These are phyloP conservation scores for Euphorbia celastroides DNA, from an alignment of 441 rosid genomes.

Conservation along the genomic window DNA sequence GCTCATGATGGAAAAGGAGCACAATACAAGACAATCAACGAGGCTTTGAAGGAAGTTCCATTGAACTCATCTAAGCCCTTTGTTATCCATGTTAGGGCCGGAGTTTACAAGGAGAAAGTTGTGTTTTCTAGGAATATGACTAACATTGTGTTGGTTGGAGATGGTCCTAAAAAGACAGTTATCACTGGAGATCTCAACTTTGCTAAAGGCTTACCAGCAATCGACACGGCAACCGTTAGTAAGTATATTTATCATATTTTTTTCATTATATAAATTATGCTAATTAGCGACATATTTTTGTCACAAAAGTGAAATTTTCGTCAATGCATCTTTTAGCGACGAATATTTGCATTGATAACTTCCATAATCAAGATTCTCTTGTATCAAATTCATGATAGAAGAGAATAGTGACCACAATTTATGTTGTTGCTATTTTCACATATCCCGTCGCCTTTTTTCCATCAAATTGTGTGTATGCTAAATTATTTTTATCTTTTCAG, in stretches of 20 bases:
- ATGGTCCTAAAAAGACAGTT: constrained; percentile 57
- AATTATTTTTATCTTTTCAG: constrained; percentile 29
- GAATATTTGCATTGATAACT: too few species aligned
- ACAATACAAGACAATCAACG: constrained; percentile 48
- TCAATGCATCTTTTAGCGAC: too few species aligned
- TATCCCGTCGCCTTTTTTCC: too few species aligned
- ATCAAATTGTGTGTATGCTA: too few species aligned
- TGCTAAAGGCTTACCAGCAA: constrained; percentile 40
- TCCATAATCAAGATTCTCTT: too few species aligned
- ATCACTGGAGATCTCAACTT: constrained; percentile 52
- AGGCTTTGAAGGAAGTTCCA: constrained; percentile 47
- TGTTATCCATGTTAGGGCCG: constrained; percentile 61
- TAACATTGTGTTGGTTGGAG: constrained; percentile 58
- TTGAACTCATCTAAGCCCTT: constrained; percentile 27
- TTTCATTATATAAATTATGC: too few species aligned
- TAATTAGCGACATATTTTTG: too few species aligned
- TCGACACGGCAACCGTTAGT: constrained; percentile 58
- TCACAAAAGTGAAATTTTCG: too few species aligned
- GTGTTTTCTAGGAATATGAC: constrained; percentile 28
- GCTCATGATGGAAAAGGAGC: constrained; percentile 77
- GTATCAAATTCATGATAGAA: too few species aligned
- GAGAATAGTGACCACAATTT: too few species aligned
- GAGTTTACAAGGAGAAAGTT: constrained; percentile 59
- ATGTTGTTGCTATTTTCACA: too few species aligned
- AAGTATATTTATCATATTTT: constrained; percentile 22